Percentiles rank a stretch among this genome's conserved stretches.
phyloP scores from a whole-genome alignment of 176 grass and related monocot genomes.

The Coix lacrymajobi region DNA sequence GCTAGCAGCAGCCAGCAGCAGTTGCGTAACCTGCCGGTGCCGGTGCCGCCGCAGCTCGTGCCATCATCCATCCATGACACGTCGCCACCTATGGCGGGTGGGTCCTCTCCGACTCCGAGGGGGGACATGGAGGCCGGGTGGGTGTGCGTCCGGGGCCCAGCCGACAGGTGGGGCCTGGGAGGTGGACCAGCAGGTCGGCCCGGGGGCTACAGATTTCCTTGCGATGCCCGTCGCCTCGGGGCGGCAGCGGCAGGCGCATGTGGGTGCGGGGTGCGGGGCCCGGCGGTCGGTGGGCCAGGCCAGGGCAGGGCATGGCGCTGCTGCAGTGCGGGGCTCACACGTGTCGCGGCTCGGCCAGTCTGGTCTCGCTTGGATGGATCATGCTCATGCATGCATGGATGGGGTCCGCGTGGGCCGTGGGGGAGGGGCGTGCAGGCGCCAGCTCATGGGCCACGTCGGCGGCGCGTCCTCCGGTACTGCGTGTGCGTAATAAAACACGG shows the following conservation, averaged over 20 bases:
- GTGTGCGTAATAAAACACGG: not conserved
- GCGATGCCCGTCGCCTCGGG: not conserved
- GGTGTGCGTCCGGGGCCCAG: not conserved
- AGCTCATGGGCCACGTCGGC: not conserved
- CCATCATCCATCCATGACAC: not conserved
- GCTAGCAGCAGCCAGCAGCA: not conserved
- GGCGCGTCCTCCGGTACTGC: not conserved
- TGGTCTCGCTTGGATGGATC: not conserved
- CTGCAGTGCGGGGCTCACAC: conserved; percentile 7
- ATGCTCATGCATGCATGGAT: not conserved
- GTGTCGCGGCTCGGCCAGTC: conserved; percentile 27
- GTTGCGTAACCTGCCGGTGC: not conserved
- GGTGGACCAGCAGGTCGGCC: conserved; percentile 21
- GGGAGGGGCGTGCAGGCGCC: not conserved
- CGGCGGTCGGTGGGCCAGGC: not conserved
- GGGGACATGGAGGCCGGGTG: not conserved
- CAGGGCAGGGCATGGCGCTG: not conserved
- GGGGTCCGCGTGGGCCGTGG: not conserved
- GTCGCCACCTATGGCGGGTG: not conserved
- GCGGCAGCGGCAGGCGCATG: conserved; percentile 19
- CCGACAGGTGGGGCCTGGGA: conserved; percentile 23
- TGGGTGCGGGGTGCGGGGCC: conserved; percentile 30
- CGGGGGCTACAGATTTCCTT: conserved; percentile 24
- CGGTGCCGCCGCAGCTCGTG: not conserved
- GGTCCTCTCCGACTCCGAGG: not conserved